These are phyloP conservation scores for Begonia fuchsioides DNA, from an alignment of 306 rosid genomes.

Conservation along the genomic window DNA sequence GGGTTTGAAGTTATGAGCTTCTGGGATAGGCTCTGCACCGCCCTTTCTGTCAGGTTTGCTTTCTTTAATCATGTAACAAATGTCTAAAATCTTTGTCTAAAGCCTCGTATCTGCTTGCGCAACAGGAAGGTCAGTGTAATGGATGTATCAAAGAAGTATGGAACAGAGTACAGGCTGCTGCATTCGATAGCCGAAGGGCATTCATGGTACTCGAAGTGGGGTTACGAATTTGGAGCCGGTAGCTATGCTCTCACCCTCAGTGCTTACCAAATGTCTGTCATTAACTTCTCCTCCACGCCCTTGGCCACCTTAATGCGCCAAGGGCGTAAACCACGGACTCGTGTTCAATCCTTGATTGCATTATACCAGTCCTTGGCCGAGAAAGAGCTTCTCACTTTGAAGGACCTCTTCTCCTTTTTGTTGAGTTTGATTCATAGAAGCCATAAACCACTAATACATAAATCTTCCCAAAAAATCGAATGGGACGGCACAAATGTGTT, in stretches of 20 bases:
- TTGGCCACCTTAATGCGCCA: constrained; percentile 41
- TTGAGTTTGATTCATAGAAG: constrained; percentile 38
- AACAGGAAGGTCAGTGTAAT: constrained; percentile 73
- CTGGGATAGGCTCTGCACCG: constrained; percentile 87
- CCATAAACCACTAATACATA: too few species aligned
- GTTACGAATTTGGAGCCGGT: constrained; percentile 85
- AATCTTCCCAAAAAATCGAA: too few species aligned
- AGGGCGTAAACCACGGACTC: constrained; percentile 31
- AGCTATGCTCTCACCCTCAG: constrained; percentile 78
- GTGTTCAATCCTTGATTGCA: constrained; percentile 37
- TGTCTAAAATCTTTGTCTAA: neutral
- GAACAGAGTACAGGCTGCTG: constrained; percentile 74
- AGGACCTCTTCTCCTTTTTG: constrained; percentile 63
- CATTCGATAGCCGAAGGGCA: constrained; percentile 66
- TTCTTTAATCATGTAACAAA: neutral
- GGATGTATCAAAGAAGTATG: constrained; percentile 96
- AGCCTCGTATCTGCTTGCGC: constrained; percentile 17
- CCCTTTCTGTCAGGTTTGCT: constrained; percentile 73
- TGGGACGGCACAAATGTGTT: constrained; percentile 13
- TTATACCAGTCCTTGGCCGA: constrained; percentile 63
- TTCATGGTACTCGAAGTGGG: constrained; percentile 97
- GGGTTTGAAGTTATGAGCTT: constrained; percentile 88
- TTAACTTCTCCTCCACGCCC: constrained; percentile 52
- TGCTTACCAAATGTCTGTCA: constrained; percentile 50
- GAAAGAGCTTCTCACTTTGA: constrained; percentile 42